A percentile compares a stretch with the other conserved stretches of the same genome.
These are phyloP conservation scores for Bipolaris victoriae DNA, from an alignment of 2,329 filamentous ascomycete species.

Conservation along the genomic window DNA sequence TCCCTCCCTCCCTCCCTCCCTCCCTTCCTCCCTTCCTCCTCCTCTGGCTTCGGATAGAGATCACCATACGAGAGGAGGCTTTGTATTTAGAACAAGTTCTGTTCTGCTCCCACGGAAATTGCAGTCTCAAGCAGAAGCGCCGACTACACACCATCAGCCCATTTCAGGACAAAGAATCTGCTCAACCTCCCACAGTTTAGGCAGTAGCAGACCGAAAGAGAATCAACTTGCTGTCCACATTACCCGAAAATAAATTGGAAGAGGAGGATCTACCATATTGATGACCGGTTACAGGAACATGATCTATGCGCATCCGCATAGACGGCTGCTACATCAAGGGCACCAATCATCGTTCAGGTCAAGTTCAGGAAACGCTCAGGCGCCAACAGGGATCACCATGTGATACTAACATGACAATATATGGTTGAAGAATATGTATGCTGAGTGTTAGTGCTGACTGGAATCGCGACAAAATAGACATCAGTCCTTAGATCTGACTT, in stretches of 20 bases:
- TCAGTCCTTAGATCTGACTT: neutral
- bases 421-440: neutral
- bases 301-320: neutral
- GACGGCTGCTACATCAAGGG: neutral
- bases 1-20: too few relatives aligned
- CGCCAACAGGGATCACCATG: neutral
- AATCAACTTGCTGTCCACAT: neutral
- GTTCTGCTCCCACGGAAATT: too few relatives aligned
- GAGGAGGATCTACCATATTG: neutral
- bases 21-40: too few relatives aligned
- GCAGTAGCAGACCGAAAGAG: neutral
- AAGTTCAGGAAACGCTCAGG: neutral
- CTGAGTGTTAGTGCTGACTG: neutral
- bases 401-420: neutral
- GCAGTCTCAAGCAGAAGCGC: too few relatives aligned
- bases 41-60: too few relatives aligned
- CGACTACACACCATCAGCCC: neutral
- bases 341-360: neutral
- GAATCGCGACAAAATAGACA: neutral
- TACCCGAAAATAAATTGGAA: neutral
- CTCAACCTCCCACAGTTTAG: neutral
- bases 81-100: too few relatives aligned
- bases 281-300: neutral
- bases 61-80: too few relatives aligned
- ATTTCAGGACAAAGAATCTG: neutral